These are phyloP conservation scores for Xylaria scruposa DNA, from an alignment of 495 filamentous ascomycete genomes.

Conservation along the genomic window DNA sequence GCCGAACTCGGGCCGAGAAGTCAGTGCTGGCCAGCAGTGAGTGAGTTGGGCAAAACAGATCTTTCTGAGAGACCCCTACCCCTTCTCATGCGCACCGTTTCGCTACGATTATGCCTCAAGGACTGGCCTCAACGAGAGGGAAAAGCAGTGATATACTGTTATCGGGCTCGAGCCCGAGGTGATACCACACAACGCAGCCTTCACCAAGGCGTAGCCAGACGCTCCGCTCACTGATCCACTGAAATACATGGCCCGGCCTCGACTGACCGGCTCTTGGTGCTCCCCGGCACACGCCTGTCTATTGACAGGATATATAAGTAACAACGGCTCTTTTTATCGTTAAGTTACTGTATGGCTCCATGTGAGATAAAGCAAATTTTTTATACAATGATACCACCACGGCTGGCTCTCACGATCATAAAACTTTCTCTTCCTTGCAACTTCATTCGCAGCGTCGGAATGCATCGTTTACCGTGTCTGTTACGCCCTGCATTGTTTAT, in stretches of 20 bases:
- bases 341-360: neutral
- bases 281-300: neutral
- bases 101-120: constrained; percentile 24
- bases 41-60: constrained; percentile 20
- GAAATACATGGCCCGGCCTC: neutral
- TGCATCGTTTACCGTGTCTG: neutral
- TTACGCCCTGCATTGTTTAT: constrained; percentile 12
- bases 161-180: neutral
- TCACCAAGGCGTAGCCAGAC: neutral
- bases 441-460: constrained; percentile 4
- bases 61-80: neutral
- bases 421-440: constrained; percentile 5
- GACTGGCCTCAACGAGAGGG: neutral
- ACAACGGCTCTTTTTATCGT: neutral
- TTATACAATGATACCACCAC: neutral
- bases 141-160: neutral
- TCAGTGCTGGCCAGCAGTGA: constrained; percentile 56
- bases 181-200: neutral
- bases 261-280: neutral
- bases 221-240: neutral
- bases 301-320: neutral
- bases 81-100: neutral
- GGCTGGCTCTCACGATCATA: neutral
- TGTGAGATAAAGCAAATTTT: neutral
- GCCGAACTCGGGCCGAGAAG: constrained; percentile 71